These are phyloP conservation scores for Castanopsis chinensis DNA, from an alignment of 306 rosid species.

Conservation along the genomic window DNA sequence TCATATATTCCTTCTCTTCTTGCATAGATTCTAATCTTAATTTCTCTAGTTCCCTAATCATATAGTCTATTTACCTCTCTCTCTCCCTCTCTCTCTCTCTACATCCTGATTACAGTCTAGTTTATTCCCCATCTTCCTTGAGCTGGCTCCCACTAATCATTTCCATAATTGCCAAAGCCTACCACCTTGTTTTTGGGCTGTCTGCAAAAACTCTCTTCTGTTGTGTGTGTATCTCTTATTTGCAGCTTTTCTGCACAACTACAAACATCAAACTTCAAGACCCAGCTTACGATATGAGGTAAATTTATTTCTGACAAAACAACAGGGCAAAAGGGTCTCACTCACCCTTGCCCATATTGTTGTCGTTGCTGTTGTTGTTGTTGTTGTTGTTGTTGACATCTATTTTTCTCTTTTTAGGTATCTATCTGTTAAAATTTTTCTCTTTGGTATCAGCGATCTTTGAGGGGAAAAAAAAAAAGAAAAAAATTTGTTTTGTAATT, in stretches of 20 bases:
- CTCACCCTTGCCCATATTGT: slow-evolving; percentile 12
- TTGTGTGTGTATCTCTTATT: background rate
- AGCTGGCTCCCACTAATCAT: background rate
- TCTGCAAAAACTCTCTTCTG: slow-evolving; percentile 3
- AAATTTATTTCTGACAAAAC: slow-evolving; percentile 17
- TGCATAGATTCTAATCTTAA: background rate
- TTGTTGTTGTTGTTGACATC: background rate
- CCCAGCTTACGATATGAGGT: slow-evolving; percentile 29
- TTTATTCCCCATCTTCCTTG: background rate
- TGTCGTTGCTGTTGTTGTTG: background rate
- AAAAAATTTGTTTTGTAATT: background rate
- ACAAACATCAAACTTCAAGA: background rate
- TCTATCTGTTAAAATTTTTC: slow-evolving; percentile 1
- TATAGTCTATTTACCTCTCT: background rate
- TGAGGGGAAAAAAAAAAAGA: background rate
- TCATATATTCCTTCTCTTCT: background rate
- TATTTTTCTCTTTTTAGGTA: slow-evolving; percentile 6
- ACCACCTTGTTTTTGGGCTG: slow-evolving; percentile 14
- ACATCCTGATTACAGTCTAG: background rate
- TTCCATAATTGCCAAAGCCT: background rate
- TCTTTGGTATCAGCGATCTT: slow-evolving; percentile 5
- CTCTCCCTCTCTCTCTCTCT: background rate
- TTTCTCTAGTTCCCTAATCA: background rate
- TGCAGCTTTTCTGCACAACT: slow-evolving; percentile 19
- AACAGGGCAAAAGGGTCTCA: slow-evolving; percentile 20